Evolutionary conservation across 2,329 filamentous ascomycete species (phyloP).

Genomic region (Trichoderma sp.): DNA sequence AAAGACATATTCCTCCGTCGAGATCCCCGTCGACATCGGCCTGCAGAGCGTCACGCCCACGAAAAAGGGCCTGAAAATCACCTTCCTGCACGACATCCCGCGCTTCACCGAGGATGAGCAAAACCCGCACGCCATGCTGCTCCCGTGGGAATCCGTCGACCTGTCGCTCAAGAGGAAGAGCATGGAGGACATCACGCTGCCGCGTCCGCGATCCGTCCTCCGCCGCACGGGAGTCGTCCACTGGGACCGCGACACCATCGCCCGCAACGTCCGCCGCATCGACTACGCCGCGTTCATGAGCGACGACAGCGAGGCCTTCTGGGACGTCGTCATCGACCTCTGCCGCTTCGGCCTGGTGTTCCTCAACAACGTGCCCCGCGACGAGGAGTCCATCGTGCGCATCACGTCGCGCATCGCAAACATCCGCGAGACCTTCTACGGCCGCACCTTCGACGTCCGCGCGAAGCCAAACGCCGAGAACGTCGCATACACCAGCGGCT

Average conservation of each 20-base stretch:
- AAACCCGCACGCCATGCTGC: slow-evolving; percentile 31
- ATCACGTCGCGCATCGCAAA: slow-evolving; percentile 73
- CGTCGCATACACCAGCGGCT: slow-evolving; percentile 81
- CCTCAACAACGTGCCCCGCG: slow-evolving; percentile 68
- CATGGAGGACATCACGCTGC: slow-evolving; percentile 25
- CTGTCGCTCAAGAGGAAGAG: slow-evolving; percentile 27
- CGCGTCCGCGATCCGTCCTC: slow-evolving; percentile 29
- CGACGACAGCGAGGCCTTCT: slow-evolving; percentile 53
- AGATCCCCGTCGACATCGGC: slow-evolving; percentile 36
- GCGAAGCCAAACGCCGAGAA: slow-evolving; percentile 82
- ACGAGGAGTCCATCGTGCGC: slow-evolving; percentile 60
- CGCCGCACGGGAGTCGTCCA: slow-evolving; percentile 34
- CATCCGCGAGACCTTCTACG: slow-evolving; percentile 86
- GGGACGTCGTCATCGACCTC: slow-evolving; percentile 60
- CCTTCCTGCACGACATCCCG: slow-evolving; percentile 54
- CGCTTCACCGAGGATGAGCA: slow-evolving; percentile 28
- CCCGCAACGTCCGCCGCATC: slow-evolving; percentile 52
- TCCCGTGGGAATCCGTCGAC: slow-evolving; percentile 39
- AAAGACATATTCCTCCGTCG: slow-evolving; percentile 48
- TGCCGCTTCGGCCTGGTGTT: slow-evolving; percentile 70
- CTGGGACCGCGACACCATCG: slow-evolving; percentile 42
- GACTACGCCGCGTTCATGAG: slow-evolving; percentile 70
- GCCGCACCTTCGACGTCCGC: slow-evolving; percentile 83
- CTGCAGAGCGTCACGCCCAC: slow-evolving; percentile 31
- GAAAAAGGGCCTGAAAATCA: slow-evolving; percentile 48